These are phyloP conservation scores for Metschnikowia aberdeeniae DNA, from an alignment of 805 yeast species.

Conservation along the genomic window DNA sequence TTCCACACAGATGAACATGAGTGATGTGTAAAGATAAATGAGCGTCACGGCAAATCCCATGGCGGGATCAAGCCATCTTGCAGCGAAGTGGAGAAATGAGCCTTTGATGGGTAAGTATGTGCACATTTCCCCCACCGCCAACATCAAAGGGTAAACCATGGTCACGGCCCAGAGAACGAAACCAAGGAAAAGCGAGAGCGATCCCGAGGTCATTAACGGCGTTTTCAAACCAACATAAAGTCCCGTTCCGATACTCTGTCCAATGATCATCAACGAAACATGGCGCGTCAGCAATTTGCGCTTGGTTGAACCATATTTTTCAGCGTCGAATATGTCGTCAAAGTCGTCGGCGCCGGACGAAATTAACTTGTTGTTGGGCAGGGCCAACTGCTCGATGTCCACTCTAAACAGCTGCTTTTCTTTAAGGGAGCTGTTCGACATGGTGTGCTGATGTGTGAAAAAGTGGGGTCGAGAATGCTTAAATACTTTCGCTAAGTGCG, in stretches of 20 bases:
- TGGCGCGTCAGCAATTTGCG: slow-evolving; percentile 29
- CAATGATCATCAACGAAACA: slow-evolving; percentile 33
- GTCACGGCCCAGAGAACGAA: slow-evolving; percentile 28
- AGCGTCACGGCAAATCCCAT: slow-evolving; percentile 32
- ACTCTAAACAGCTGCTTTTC: slow-evolving; percentile 8
- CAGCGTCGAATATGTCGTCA: slow-evolving; percentile 24
- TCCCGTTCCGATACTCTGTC: slow-evolving; percentile 35
- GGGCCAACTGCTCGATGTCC: slow-evolving; percentile 13
- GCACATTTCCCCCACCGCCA: slow-evolving; percentile 37
- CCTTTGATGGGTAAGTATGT: slow-evolving; percentile 35
- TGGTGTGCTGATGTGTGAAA: neutral
- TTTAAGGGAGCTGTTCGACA: slow-evolving; percentile 2
- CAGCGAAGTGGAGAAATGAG: slow-evolving; percentile 31
- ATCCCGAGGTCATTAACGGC: slow-evolving; percentile 31
- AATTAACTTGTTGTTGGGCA: slow-evolving; percentile 8
- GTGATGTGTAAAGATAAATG: slow-evolving; percentile 30
- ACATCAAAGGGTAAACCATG: slow-evolving; percentile 34
- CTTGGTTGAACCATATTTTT: slow-evolving; percentile 28
- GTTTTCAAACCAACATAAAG: slow-evolving; percentile 29
- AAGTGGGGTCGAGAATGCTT: neutral
- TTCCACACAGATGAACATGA: slow-evolving; percentile 33
- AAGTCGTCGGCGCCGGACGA: slow-evolving; percentile 20
- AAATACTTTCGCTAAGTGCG: neutral
- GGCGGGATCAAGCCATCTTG: slow-evolving; percentile 35
- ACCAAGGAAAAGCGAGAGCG: slow-evolving; percentile 32